Percentiles rank a stretch among this genome's conserved stretches.
phyloP scores from a whole-genome alignment of 75 land plant genomes.

The Larix kaempferi region DNA sequence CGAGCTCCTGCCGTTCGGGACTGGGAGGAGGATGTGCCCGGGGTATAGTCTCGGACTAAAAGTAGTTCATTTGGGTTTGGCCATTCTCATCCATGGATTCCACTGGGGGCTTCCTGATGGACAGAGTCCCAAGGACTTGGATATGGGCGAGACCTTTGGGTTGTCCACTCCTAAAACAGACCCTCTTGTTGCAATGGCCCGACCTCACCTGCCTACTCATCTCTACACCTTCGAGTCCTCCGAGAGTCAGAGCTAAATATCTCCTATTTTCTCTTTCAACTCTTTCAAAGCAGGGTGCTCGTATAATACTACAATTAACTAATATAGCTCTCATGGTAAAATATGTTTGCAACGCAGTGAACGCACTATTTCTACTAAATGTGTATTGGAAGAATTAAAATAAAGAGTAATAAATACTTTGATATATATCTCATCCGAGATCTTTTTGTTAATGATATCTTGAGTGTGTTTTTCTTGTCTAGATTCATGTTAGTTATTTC shows the following conservation, averaged over 20 bases:
- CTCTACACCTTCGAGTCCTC: conserved; percentile 17
- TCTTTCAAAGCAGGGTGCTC: too few species aligned
- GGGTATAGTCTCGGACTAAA: conserved; percentile 41
- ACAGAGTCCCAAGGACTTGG: conserved; percentile 29
- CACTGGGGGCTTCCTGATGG: conserved; percentile 44
- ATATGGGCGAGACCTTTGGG: conserved; percentile 68
- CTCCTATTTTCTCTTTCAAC: too few species aligned
- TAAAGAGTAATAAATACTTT: too few species aligned
- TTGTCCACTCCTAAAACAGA: conserved; percentile 33
- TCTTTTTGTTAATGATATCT: too few species aligned
- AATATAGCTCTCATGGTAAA: too few species aligned
- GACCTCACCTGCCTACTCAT: conserved; percentile 39
- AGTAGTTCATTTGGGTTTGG: conserved; percentile 42
- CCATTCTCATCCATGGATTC: conserved; percentile 62
- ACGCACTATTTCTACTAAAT: too few species aligned
- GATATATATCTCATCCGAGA: too few species aligned
- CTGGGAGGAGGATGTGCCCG: conserved; percentile 25
- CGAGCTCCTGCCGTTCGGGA: conserved; percentile 26
- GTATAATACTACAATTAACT: too few species aligned
- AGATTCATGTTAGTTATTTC: too few species aligned
- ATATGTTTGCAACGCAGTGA: too few species aligned
- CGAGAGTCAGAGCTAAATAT: not conserved
- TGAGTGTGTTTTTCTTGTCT: too few species aligned
- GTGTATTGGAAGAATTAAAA: too few species aligned
- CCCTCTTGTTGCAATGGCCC: conserved; percentile 31